Evolutionary conservation across 1,139 yeast species (phyloP).

Genomic region (Sugiyamaella japonica): DNA sequence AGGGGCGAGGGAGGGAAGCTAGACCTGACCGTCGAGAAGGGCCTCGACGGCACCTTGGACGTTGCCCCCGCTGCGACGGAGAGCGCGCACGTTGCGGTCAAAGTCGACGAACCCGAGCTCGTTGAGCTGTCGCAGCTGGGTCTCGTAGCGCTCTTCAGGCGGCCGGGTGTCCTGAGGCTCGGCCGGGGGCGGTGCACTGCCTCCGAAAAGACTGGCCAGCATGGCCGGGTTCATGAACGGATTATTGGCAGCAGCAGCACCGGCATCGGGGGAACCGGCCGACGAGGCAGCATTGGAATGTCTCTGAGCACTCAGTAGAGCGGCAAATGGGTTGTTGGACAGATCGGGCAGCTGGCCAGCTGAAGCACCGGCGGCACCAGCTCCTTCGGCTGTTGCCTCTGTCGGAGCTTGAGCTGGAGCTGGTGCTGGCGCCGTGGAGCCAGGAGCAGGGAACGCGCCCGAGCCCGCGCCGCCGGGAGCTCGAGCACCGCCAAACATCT

Average conservation of each 20-base stretch:
- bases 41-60: conserved; percentile 97
- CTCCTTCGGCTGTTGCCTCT: no score
- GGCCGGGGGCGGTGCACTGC: conserved; percentile 24
- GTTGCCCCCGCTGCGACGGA: conserved; percentile 93
- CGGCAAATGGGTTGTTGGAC: conserved; percentile 32
- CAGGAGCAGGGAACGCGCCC: conserved; percentile 57
- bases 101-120: conserved; percentile 97
- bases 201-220: conserved; percentile 31
- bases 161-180: conserved; percentile 74
- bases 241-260: conserved; percentile 14
- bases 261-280: conserved; percentile 20
- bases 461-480: conserved; percentile 28
- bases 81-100: conserved; percentile 85
- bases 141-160: conserved; percentile 91
- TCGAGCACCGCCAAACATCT: conserved; percentile 46
- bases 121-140: conserved; percentile 88
- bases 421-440: conserved; percentile 26
- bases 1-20: conserved; percentile 9
- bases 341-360: conserved; percentile 33
- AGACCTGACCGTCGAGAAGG: conserved; percentile 58
- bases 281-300: conserved; percentile 17
- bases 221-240: conserved; percentile 30
- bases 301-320: conserved; percentile 19
- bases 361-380: conserved; percentile 27
- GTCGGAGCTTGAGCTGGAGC: no score